Evolutionary conservation across 805 yeast genomes (phyloP), one percentile per base, ranked within the genome.

Genomic region (Zygosaccharomyces lentus): DNA sequence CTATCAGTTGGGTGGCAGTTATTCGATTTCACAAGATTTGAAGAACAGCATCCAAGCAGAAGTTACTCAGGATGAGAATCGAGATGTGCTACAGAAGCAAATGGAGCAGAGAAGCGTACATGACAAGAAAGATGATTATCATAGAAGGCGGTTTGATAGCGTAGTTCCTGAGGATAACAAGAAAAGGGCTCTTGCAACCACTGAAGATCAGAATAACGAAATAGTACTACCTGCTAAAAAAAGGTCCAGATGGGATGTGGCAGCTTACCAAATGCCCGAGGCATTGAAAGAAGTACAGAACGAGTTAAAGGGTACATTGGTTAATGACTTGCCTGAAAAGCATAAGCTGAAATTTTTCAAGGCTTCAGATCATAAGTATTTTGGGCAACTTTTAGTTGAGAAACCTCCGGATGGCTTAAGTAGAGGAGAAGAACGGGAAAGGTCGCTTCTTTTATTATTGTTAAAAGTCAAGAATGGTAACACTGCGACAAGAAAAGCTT

Each of bases 401-500:
- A 62, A 57, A 19, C 50, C 57, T 1, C 65, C 67, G 21, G 58
- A 64, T 1, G 64, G 64, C 1, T 50, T 79, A 19, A 62, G 80
- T 0, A 47, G 66, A 0, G 81, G 75, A 3, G 91, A 84, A 49
- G 65, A 69, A 36, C 75, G 75, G 40, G 89, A 84, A 53, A 64
- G 79, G 7, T 73, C 74, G 41, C 78, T 86, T 17, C 71, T 85
- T 77, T 74, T 74, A 37, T 66, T 87, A 21, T 66, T 91, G 15
- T 64, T 89, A 19, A 78, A 76, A 51, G 73, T 89, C 34, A 89
- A 88, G 58, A 89, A 90, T 62, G 96, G 96, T 2, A 67, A 81
- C 15, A 85, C 86, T 6, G 64, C 71, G 0, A 71, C 73, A 6
- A 74, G 99, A 41, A 90, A 87, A 58, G 65, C 68, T 12, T 82